Evolutionary conservation across 2,329 filamentous ascomycete species (phyloP).

Genomic region (Arthroderma sp.): DNA sequence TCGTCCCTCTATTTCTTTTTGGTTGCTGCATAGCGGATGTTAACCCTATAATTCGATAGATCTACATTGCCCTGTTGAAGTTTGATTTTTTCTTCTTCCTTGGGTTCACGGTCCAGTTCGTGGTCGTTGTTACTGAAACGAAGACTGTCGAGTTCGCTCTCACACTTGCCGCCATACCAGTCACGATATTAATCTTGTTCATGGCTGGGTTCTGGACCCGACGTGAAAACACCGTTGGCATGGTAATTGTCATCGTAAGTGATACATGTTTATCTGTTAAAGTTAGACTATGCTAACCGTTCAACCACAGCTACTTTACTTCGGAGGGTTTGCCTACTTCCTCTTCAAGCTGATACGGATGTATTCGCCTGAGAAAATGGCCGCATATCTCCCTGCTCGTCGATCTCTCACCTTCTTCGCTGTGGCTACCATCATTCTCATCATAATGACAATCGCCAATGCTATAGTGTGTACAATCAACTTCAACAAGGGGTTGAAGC

Average conservation of each 20-base stretch:
- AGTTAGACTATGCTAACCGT: not conserved
- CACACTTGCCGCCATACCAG: constrained; percentile 77
- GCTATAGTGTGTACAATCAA: constrained; percentile 80
- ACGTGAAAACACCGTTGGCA: constrained; percentile 67
- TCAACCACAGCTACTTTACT: constrained; percentile 53
- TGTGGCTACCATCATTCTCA: constrained; percentile 77
- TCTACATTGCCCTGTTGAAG: constrained; percentile 94
- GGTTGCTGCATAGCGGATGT: not conserved
- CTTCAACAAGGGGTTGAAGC: constrained; percentile 80
- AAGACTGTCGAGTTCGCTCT: constrained; percentile 67
- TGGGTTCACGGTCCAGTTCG: constrained; percentile 94
- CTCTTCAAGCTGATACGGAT: constrained; percentile 97
- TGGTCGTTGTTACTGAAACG: constrained; percentile 70
- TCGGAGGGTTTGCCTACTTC: constrained; percentile 86
- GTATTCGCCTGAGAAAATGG: constrained; percentile 53
- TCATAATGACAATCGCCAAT: constrained; percentile 77
- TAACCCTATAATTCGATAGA: constrained; percentile 40
- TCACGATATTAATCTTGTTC: constrained; percentile 81
- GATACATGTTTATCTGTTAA: not conserved
- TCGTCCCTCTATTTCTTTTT: not conserved
- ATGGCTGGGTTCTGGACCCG: constrained; percentile 75
- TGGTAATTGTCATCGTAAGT: constrained; percentile 59
- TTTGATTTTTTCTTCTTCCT: constrained; percentile 99
- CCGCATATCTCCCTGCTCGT: constrained; percentile 63
- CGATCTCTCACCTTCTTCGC: constrained; percentile 87